These are phyloP conservation scores for Aureobasidium lini DNA, from an alignment of 2,329 filamentous ascomycete species.

Conservation along the genomic window DNA sequence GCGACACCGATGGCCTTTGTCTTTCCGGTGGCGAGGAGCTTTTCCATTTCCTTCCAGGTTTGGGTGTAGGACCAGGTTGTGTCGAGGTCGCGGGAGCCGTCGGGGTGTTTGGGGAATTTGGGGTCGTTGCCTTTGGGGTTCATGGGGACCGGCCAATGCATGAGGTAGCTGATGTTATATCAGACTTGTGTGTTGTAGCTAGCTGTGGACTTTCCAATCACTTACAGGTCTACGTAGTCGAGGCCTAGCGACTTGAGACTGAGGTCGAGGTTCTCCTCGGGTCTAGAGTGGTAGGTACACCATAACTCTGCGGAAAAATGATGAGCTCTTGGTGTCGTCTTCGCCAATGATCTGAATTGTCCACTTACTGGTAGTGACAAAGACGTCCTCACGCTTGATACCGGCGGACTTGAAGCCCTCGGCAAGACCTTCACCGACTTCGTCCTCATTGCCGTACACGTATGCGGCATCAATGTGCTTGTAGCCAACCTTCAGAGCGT, in stretches of 20 bases:
- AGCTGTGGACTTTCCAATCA: too few relatives aligned
- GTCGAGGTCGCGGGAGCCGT: constrained; percentile 68
- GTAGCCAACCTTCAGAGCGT: constrained; percentile 43
- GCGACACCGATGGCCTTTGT: constrained; percentile 44
- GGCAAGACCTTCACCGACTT: constrained; percentile 71
- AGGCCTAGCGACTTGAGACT: constrained; percentile 66
- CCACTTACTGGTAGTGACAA: constrained; percentile 59
- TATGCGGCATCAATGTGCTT: constrained; percentile 62
- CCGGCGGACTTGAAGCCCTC: constrained; percentile 58
- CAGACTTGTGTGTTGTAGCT: constrained; percentile 39
- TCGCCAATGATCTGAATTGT: background rate
- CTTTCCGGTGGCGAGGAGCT: constrained; percentile 43
- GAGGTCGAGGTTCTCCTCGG: constrained; percentile 63
- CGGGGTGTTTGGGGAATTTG: constrained; percentile 64
- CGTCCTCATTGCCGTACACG: constrained; percentile 74
- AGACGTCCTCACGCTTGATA: constrained; percentile 67
- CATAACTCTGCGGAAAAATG: constrained; percentile 36
- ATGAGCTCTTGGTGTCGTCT: background rate
- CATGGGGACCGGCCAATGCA: constrained; percentile 80
- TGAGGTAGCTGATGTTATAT: constrained; percentile 45
- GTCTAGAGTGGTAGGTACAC: constrained; percentile 67
- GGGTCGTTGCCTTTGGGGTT: constrained; percentile 60
- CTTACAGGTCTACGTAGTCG: constrained; percentile 61
- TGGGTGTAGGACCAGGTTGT: constrained; percentile 61
- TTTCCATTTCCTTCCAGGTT: constrained; percentile 72